Percentiles rank a stretch among this genome's conserved stretches.
Conservation (phyloP, 208 protist species). For the Wallacemonas collosoma region DNA sequence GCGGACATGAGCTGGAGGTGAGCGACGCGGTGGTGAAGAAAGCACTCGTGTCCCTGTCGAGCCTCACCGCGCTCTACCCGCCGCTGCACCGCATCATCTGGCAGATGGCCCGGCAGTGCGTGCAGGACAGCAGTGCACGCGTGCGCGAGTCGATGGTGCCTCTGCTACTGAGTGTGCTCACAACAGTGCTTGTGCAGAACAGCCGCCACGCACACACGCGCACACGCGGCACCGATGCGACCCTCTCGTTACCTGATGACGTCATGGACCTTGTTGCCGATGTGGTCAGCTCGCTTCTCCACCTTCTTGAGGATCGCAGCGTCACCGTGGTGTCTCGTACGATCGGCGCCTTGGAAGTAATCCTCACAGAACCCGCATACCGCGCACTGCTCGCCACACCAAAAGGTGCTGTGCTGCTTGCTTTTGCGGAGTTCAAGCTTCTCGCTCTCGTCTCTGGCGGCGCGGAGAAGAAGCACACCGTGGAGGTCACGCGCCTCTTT, state of each 20-base stretch:
- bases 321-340: constrained; percentile 66
- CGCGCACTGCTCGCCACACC: constrained; percentile 33
- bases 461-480: constrained; percentile 35
- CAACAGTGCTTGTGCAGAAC: constrained; percentile 12
- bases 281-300: constrained; percentile 70
- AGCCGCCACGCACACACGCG: neutral
- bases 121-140: constrained; percentile 66
- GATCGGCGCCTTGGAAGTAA: constrained; percentile 64
- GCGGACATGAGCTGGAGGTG: constrained; percentile 27
- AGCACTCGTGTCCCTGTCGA: constrained; percentile 53
- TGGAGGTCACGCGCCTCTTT: constrained; percentile 64
- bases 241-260: neutral
- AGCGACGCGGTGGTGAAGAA: constrained; percentile 53
- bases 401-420: constrained; percentile 44
- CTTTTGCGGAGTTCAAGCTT: constrained; percentile 70
- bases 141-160: constrained; percentile 80
- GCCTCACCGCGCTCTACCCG: constrained; percentile 53
- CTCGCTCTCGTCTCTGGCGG: constrained; percentile 34
- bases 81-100: constrained; percentile 65
- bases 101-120: constrained; percentile 64
- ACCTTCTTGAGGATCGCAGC: constrained; percentile 75
- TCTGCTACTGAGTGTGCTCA: constrained; percentile 72
- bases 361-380: constrained; percentile 57
- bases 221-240: neutral
- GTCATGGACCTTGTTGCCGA: constrained; percentile 38